Evolutionary conservation across 2,329 filamentous ascomycete species (phyloP).

Genomic region (Chrysoporthe puriensis): DNA sequence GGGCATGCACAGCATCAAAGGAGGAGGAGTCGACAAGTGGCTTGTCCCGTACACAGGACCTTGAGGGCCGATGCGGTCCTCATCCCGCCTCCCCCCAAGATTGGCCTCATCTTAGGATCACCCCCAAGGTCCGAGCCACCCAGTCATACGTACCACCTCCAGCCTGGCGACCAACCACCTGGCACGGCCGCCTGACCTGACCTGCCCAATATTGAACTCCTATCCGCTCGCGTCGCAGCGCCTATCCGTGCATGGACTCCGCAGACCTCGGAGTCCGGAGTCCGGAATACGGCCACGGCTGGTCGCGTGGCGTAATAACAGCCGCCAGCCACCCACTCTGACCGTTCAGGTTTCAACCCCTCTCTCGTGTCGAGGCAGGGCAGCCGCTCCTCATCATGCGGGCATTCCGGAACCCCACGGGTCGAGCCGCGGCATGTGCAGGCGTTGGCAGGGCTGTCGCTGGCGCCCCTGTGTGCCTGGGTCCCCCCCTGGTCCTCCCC

Average conservation of each 20-base stretch:
- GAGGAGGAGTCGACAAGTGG: too few species aligned
- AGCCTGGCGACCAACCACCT: slow-evolving; percentile 8
- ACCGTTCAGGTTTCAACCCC: not conserved
- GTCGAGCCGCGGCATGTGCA: slow-evolving; percentile 8
- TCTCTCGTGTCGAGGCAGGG: not conserved
- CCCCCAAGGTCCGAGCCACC: slow-evolving; percentile 15
- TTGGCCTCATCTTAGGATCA: slow-evolving; percentile 13
- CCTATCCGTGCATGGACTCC: not conserved
- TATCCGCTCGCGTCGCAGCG: not conserved
- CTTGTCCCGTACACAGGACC: too few species aligned
- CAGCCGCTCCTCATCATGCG: not conserved
- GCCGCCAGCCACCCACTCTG: too few species aligned
- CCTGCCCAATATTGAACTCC: not conserved
- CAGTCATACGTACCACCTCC: slow-evolving; percentile 17
- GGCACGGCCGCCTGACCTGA: not conserved
- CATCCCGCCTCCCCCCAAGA: not conserved
- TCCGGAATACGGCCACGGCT: slow-evolving; percentile 3
- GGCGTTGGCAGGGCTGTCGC: not conserved
- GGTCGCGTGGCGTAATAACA: not conserved
- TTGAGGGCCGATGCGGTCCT: not conserved
- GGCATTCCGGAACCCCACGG: slow-evolving; percentile 8
- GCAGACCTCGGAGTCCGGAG: slow-evolving; percentile 6
- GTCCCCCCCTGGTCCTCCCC: not conserved
- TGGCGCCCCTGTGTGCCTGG: too few species aligned
- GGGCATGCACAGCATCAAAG: too few species aligned